These are phyloP conservation scores for Saccharomyces uvarum DNA, from an alignment of 1,139 yeast species.

Conservation along the genomic window DNA sequence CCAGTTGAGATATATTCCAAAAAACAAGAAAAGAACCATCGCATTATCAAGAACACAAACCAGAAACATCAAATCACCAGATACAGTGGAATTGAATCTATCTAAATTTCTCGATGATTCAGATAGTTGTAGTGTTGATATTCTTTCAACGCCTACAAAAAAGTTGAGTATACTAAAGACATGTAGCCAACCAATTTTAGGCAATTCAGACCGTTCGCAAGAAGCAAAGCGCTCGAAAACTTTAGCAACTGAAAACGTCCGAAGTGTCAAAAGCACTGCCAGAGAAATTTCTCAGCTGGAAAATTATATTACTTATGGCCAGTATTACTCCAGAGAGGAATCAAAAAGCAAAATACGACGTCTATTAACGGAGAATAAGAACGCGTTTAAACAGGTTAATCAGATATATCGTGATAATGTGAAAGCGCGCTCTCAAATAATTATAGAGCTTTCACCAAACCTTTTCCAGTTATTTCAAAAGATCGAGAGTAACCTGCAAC, in stretches of 20 bases:
- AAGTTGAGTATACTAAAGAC: not conserved
- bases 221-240: not conserved
- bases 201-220: not conserved
- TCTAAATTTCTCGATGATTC: not conserved
- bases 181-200: not conserved
- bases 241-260: not conserved
- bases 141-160: not conserved
- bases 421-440: conserved; percentile 46
- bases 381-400: conserved; percentile 44
- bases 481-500: conserved; percentile 14
- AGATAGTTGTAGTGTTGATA: not conserved
- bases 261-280: not conserved
- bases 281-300: conserved; percentile 1
- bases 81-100: not conserved
- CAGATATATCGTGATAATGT: conserved; percentile 42
- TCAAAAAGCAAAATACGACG: conserved; percentile 12
- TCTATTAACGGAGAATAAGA: conserved; percentile 13
- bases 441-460: conserved; percentile 33
- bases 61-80: not conserved
- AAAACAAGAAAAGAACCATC: not conserved
- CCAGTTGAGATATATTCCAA: not conserved
- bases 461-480: conserved; percentile 18
- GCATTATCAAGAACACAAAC: not conserved
- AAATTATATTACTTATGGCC: conserved; percentile 11
- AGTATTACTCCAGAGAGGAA: conserved; percentile 16